Percentiles rank a stretch among this genome's conserved stretches.
phyloP scores from a whole-genome alignment of 176 grass and related monocot species.

The Chrysopogon serrulatus region DNA sequence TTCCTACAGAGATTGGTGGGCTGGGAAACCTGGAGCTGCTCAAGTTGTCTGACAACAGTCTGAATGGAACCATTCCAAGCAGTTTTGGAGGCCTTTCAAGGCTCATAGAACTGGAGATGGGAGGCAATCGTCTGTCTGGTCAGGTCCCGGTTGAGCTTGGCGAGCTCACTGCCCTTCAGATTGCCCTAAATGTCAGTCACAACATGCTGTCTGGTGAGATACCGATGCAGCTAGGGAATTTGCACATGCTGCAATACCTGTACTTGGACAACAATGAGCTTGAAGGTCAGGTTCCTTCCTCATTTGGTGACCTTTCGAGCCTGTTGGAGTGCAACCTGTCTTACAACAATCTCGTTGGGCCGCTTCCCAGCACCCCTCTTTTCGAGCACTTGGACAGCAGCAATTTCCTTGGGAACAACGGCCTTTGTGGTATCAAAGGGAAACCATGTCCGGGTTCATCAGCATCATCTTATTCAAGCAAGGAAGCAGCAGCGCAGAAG shows the following conservation, averaged over 20 bases:
- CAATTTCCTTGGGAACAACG: constrained; percentile 85
- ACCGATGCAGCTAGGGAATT: constrained; percentile 69
- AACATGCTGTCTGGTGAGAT: constrained; percentile 85
- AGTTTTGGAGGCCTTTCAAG: constrained; percentile 69
- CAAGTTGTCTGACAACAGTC: constrained; percentile 70
- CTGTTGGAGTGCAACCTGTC: constrained; percentile 92
- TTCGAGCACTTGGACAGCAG: constrained; percentile 76
- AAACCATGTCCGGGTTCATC: constrained; percentile 47
- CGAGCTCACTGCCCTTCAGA: constrained; percentile 73
- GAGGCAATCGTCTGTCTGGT: constrained; percentile 73
- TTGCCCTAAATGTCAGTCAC: constrained; percentile 88
- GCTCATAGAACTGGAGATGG: constrained; percentile 90
- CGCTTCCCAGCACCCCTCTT: constrained; percentile 56
- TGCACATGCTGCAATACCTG: constrained; percentile 73
- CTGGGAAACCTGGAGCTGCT: constrained; percentile 84
- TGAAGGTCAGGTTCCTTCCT: constrained; percentile 68
- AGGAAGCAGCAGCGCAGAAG: constrained; percentile 25
- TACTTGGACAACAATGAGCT: constrained; percentile 95
- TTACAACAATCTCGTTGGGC: constrained; percentile 79
- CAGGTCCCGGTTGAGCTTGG: constrained; percentile 68
- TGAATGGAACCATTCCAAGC: constrained; percentile 78
- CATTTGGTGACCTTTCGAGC: constrained; percentile 70
- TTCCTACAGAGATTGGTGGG: constrained; percentile 68
- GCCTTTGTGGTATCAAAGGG: constrained; percentile 65
- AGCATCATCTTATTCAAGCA: constrained; percentile 31